Conservation (phyloP, 345 rosid species). For the Citrus inodora region DNA sequence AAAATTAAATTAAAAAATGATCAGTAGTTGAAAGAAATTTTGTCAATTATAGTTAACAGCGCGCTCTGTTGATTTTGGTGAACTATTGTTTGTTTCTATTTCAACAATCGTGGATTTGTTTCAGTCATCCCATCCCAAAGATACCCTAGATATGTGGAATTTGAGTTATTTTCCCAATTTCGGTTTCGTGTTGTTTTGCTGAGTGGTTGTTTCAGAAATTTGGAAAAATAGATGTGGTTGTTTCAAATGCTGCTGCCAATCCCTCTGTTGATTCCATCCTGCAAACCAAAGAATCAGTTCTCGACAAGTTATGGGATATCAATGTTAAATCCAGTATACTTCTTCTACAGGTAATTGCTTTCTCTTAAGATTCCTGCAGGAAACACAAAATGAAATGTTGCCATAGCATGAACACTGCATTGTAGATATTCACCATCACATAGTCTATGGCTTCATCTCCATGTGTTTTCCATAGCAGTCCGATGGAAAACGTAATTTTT, state of each 20-base stretch:
- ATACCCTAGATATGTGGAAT: neutral
- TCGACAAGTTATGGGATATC: conserved; percentile 88
- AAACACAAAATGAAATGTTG: neutral
- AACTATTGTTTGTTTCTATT: neutral
- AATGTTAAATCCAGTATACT: conserved; percentile 76
- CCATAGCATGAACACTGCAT: neutral
- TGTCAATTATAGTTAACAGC: too few species aligned
- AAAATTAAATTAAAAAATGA: neutral
- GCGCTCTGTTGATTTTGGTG: neutral
- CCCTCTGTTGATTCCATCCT: conserved; percentile 61
- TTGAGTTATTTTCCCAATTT: neutral
- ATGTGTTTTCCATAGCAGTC: neutral
- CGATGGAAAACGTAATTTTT: neutral
- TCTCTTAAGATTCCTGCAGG: neutral
- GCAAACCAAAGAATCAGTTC: conserved; percentile 58
- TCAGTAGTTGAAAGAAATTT: too few species aligned
- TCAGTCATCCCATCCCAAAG: neutral
- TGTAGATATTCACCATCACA: neutral
- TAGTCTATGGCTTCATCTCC: neutral
- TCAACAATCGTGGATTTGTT: too few species aligned
- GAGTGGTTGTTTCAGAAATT: conserved; percentile 47
- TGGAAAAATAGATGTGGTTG: conserved; percentile 70
- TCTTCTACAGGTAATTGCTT: conserved; percentile 50
- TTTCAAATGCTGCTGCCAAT: conserved; percentile 85
- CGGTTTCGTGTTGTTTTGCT: neutral